phyloP scores from a whole-genome alignment of 305 asterid species.

The Lippia alba region DNA sequence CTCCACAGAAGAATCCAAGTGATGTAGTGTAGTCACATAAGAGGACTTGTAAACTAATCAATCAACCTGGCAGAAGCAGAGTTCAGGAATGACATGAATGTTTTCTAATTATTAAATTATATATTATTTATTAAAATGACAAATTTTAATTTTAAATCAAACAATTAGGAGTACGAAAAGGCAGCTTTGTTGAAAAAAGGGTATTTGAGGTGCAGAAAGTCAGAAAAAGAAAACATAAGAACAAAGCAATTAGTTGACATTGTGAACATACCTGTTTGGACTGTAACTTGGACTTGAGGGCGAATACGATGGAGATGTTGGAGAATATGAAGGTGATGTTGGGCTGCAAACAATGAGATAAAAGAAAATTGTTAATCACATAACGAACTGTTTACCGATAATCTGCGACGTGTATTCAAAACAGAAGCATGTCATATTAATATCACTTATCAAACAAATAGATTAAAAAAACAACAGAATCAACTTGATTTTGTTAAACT shows the following conservation, averaged over 20 bases:
- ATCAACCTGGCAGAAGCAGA: too few relatives aligned
- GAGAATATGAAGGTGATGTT: constrained; percentile 91
- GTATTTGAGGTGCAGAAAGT: not conserved
- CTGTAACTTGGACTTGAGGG: constrained; percentile 95
- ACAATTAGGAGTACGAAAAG: not conserved
- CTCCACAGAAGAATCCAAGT: not conserved
- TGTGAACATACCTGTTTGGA: constrained; percentile 80
- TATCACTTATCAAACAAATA: constrained; percentile 4
- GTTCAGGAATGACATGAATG: too few relatives aligned
- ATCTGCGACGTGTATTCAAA: not conserved
- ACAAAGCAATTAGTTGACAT: constrained; percentile 1
- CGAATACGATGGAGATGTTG: constrained; percentile 91
- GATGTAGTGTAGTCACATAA: not conserved
- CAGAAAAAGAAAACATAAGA: not conserved
- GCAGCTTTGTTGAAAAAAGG: not conserved
- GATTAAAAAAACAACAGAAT: constrained; percentile 3
- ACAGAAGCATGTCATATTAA: not conserved
- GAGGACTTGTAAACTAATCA: too few relatives aligned
- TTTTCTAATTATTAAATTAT: too few relatives aligned
- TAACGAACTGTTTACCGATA: constrained; percentile 6
- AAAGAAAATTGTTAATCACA: constrained; percentile 19
- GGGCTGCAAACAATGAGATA: constrained; percentile 68
- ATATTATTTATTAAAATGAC: too few relatives aligned
- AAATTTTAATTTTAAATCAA: constrained; percentile 5
- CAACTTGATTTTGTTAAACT: not conserved